Base-by-base conservation (phyloP, 1,139 yeast species). In the Yamadazyma membranifaciens region DNA sequence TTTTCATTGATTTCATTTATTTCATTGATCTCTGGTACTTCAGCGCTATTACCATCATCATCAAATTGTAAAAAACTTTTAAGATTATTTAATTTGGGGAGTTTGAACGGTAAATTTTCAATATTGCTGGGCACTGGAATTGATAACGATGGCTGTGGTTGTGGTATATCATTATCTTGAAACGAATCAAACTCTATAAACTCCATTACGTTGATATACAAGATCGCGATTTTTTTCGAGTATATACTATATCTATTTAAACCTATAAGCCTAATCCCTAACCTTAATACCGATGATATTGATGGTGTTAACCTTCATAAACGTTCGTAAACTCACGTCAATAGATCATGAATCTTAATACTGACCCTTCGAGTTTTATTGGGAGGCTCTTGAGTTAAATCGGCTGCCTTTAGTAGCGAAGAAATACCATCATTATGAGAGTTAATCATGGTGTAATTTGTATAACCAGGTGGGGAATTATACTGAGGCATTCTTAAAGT, bases 71-170 rank as follows among this genome's bases (percentile, higher is more conserved):
- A 56, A 17, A 69, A 50, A 38, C 51, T 65, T 35, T 64, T 57
- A 35, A 70, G 49, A 32, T 53, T 60, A 49, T 63, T 62, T 45
- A 71, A 59, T 31, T 59, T 62, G 37, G 73, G 57, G 39, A 70
- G 51, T 39, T 57, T 60, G 43, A 67, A 62, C 31, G 73, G 63
- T 12, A 70, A 46, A 33, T 44, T 58, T 43, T 69, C 75, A 22
- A 70, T 67, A 46, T 70, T 69, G n/a, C 73, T 51, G 13, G 69
- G 54, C 11, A 69, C 54, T 2, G 76, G 74, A 22, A 72, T 50
- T n/a, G 73, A 59, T 28, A 71, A 60, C n/a, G 76, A 68, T 15
- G 75, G 75, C 43, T 70, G 75, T 4, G 76, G 76, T 37, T 65
- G 69, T 4, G 75, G 75, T 17, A 66, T 53, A 39, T 55, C 55